Base-by-base conservation (phyloP, 1,284 basidiomycete species). In the Phaffia rhodozyma region DNA sequence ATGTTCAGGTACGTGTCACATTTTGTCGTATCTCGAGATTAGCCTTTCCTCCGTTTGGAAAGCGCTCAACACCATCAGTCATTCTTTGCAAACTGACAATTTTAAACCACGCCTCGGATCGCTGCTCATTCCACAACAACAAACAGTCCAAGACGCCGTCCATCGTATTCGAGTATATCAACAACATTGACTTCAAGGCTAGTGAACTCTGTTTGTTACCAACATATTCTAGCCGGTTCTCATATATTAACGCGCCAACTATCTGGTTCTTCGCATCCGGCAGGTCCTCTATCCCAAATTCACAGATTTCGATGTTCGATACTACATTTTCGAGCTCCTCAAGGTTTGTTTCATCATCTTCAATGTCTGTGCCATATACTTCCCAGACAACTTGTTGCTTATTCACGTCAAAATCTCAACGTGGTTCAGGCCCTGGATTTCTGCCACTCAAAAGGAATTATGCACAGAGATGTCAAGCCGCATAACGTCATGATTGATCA, bases 401-500 rank as follows among this genome's bases (percentile, higher is more conserved):
- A 34, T 25, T 47, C 2, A 54, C 61, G 34, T 32, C 59, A 60
- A n/a, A n/a, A n/a, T n/a, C 55, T 66, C 21, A 58, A 63, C 65
- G 58, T 66, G 63, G 50, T 56, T 34, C 66, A 91, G 89, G 94
- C 96, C 21, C 79, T 98, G 73, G 94, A 98, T 77, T 98, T 87
- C 74, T 97, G 92, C 72, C 96, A 97, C 77, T 97, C 94, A 43
- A 89, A 93, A 70, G 94, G 94, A 18, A 97, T 97, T 75, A 98
- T 97, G 92, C 96, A 98, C 74, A 84, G 96, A 68, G 96, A 98
- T 75, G 94, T 98, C 68, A 98, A 98, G 75, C 94, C 96, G 5
- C 92, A 97, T 78, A 98, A 98, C 75, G 93, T 98, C 65, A 97
- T 98, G 92, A 97, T 98, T 75, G 96, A 98, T 77, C 93, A 97